A percentile compares a stretch with the other conserved stretches of the same genome.
phyloP scores from a whole-genome alignment of 345 rosid species.

The Chamaenerion angustifolium region DNA sequence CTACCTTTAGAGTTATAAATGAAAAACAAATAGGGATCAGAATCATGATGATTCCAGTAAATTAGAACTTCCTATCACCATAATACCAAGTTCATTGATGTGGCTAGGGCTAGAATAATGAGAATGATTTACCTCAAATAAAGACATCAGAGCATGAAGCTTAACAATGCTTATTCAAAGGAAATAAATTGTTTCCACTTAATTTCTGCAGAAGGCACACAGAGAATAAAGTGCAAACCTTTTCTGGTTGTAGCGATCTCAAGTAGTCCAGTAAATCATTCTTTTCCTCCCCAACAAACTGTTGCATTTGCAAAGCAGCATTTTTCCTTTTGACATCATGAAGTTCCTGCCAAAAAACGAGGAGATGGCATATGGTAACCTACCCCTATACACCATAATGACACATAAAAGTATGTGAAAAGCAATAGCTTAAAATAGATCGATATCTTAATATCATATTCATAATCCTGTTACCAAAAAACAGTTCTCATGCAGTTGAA shows the following conservation, averaged over 20 bases:
- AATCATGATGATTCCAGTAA: no score
- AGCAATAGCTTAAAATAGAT: background rate
- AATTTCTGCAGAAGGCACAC: background rate
- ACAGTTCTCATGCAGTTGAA: no score
- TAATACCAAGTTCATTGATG: no score
- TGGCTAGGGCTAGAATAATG: no score
- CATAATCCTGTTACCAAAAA: background rate
- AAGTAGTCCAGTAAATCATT: slow-evolving; percentile 90
- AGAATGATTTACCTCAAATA: no score
- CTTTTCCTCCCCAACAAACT: slow-evolving; percentile 96
- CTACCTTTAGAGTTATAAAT: no score
- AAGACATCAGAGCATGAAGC: no score
- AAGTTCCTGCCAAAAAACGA: slow-evolving; percentile 45
- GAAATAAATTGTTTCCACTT: no score
- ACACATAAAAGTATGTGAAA: background rate
- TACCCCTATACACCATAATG: background rate
- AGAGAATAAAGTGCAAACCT: slow-evolving; percentile 31
- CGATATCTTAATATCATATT: background rate
- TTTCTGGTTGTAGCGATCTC: slow-evolving; percentile 88
- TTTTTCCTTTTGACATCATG: slow-evolving; percentile 69
- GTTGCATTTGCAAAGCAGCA: slow-evolving; percentile 96
- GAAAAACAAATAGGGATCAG: no score
- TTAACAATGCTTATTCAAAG: no score
- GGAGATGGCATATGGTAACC: slow-evolving; percentile 8
- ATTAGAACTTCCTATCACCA: no score